A percentile compares a stretch with the other conserved stretches of the same genome.
phyloP scores from a whole-genome alignment of 2,329 filamentous ascomycete species.

The Exophiala sideris region DNA sequence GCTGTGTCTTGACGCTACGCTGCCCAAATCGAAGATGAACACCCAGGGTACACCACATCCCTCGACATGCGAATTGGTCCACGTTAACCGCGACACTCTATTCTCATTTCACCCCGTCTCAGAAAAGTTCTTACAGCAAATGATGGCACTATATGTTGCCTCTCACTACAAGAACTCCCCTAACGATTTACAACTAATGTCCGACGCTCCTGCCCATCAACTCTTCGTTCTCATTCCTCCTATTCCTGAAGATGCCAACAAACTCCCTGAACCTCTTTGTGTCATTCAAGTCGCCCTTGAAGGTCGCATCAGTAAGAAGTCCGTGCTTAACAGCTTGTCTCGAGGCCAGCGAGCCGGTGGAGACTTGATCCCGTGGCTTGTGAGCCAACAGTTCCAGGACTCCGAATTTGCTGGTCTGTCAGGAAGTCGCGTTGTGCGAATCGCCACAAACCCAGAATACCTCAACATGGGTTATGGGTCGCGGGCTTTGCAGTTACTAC shows the following conservation, averaged over 20 bases:
- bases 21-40: constrained; percentile 71
- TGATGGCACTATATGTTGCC: constrained; percentile 96
- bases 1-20: constrained; percentile 86
- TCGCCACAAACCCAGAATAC: constrained; percentile 95
- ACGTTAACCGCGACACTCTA: constrained; percentile 93
- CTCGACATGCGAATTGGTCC: constrained; percentile 82
- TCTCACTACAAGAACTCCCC: constrained; percentile 98
- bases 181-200: constrained; percentile 98
- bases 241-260: constrained; percentile 69
- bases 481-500: constrained; percentile 78
- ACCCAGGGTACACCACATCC: constrained; percentile 84
- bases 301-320: constrained; percentile 89
- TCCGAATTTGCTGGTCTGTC: constrained; percentile 93
- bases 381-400: constrained; percentile 97
- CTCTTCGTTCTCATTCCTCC: constrained; percentile 91
- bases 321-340: constrained; percentile 83
- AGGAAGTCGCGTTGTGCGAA: constrained; percentile 85
- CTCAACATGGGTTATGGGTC: constrained; percentile 89
- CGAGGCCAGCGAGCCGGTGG: constrained; percentile 85
- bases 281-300: constrained; percentile 93
- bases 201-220: constrained; percentile 93
- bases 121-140: constrained; percentile 94
- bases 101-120: constrained; percentile 98
- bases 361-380: constrained; percentile 94
- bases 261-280: constrained; percentile 86